phyloP scores from a whole-genome alignment of 768 basidiomycete genomes.

The Podaxis sp. region DNA sequence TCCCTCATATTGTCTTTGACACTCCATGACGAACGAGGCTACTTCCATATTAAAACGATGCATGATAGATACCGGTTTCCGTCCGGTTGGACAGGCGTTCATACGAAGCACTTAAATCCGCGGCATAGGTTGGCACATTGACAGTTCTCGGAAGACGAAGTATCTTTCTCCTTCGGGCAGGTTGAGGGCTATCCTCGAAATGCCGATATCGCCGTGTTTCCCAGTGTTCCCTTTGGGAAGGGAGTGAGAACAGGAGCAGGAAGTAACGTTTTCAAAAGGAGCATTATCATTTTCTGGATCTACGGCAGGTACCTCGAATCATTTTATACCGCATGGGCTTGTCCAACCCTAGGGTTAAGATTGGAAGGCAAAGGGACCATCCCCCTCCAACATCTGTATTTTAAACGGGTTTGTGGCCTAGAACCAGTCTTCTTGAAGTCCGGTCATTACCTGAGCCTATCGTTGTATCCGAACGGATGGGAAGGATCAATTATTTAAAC shows the following conservation, averaged over 20 bases:
- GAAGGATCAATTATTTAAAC: not conserved
- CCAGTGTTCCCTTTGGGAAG: not conserved
- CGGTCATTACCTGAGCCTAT: not conserved
- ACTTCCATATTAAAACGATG: too few relatives aligned
- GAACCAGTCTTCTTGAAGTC: not conserved
- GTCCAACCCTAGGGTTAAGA: not conserved
- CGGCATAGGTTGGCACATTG: too few relatives aligned
- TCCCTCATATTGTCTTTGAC: too few relatives aligned
- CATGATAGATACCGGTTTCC: too few relatives aligned
- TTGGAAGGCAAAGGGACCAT: not conserved
- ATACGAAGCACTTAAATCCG: too few relatives aligned
- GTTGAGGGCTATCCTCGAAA: not conserved
- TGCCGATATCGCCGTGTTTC: not conserved
- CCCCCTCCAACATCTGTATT: not conserved
- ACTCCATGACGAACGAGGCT: too few relatives aligned
- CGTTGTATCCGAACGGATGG: not conserved
- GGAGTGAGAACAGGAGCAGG: not conserved
- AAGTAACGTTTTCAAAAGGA: not conserved
- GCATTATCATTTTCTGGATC: not conserved
- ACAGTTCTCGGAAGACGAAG: too few relatives aligned
- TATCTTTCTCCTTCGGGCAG: too few relatives aligned
- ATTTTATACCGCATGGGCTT: not conserved
- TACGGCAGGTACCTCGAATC: not conserved
- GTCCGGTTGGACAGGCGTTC: too few relatives aligned
- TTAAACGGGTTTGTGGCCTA: not conserved